Base-by-base conservation (phyloP, 441 rosid genomes). In the Macaranga tanarius region DNA sequence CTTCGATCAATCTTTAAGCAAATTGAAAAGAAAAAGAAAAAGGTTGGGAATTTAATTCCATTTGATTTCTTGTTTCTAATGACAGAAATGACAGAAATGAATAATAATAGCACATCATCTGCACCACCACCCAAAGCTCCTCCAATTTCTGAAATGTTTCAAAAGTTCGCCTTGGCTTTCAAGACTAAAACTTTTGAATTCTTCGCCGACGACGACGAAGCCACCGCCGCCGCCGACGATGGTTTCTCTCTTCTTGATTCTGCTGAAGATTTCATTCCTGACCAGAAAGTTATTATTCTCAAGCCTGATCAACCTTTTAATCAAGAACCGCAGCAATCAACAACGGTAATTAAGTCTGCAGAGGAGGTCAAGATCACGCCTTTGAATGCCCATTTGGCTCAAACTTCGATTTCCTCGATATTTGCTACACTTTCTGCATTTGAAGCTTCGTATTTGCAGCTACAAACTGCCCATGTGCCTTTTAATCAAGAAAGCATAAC, bases 201-300 rank as follows among this genome's bases (percentile, higher is more conserved):
- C 86, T 92, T 95, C 78, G 88, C 88, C 66, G 97, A 90, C 28
- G 94, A 86, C 4, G 4, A 20, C 72, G 31, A 2, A 34, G 80
- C 78, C 11, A 79, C 73, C 64, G 62, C 69, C 6, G 70, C 79
- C 55, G 74, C 79, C 47, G 84, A 40, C 71, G 93, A 87, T 38
- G 92, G 90, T 11, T 84, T 89, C 79, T 7, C 90, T 34, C 92
- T 90, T 66, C 91, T 93, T 26, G 96, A 93, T 73, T 93, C 97
- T 69, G 74, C 91, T 23, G 97, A 94, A 44, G 99, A 90, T 73
- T 88, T 92, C 85, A 92, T 95, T 83, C 74, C 94, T 79, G 92
- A 92, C 79, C 99, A 90, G 82, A 88, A 93, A 70, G 97, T 95
- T 56, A 93, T 95, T 65, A 95, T 95, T 74, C 82, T 92, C 75